A percentile compares a stretch with the other conserved stretches of the same genome.
phyloP scores from a whole-genome alignment of 2,329 filamentous ascomycete genomes.

The Xylariaceae sp. region DNA sequence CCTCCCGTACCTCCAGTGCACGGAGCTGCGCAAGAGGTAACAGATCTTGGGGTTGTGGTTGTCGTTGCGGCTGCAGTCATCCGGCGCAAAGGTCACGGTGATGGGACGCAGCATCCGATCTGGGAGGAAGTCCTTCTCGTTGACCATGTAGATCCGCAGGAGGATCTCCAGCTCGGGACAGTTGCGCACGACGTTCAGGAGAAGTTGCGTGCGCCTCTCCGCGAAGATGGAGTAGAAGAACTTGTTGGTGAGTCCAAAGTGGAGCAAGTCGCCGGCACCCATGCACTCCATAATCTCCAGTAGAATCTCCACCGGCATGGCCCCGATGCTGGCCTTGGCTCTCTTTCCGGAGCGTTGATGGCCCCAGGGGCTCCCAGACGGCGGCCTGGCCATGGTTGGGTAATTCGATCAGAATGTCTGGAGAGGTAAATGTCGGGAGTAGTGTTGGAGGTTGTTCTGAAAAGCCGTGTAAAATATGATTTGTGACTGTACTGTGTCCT shows the following conservation, averaged over 20 bases:
- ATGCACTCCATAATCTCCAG: slow-evolving; percentile 44
- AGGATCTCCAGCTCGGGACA: slow-evolving; percentile 41
- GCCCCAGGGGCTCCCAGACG: background rate
- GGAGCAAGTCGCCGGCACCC: slow-evolving; percentile 37
- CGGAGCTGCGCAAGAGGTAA: slow-evolving; percentile 16
- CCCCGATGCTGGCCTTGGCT: background rate
- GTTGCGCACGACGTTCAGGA: slow-evolving; percentile 38
- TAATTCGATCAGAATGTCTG: too few species aligned
- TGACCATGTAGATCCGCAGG: slow-evolving; percentile 42
- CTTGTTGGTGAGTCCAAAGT: slow-evolving; percentile 34
- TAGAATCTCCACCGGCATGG: slow-evolving; percentile 42
- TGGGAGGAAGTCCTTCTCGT: slow-evolving; percentile 24
- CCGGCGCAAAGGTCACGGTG: slow-evolving; percentile 20
- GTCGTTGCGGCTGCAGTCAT: slow-evolving; percentile 8
- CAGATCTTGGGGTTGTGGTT: too few species aligned
- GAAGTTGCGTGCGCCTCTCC: slow-evolving; percentile 36
- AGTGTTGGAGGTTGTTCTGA: background rate
- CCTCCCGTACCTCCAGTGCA: slow-evolving; percentile 18
- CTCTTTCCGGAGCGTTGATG: slow-evolving; percentile 8
- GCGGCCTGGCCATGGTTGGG: slow-evolving; percentile 3
- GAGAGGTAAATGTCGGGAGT: background rate
- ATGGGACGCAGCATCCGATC: slow-evolving; percentile 24
- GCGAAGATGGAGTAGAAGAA: slow-evolving; percentile 38
- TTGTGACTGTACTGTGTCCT: too few species aligned
- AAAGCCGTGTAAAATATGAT: too few species aligned